These are phyloP conservation scores for Pharnaceum exiguum DNA, from an alignment of 148 eudicot genomes.

Conservation along the genomic window DNA sequence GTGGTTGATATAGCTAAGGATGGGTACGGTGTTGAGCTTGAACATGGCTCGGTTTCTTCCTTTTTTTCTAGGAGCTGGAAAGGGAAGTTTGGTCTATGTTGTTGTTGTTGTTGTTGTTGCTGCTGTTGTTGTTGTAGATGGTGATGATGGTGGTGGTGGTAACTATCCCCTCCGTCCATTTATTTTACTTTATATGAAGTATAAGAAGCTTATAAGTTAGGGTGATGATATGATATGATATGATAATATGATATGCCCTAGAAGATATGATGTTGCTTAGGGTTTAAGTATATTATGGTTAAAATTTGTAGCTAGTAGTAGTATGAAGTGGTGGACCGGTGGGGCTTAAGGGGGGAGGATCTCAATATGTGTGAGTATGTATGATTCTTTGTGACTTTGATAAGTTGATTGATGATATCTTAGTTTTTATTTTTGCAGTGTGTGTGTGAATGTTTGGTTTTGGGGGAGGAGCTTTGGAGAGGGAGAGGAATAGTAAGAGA, in stretches of 20 bases:
- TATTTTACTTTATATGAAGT: conserved; percentile 1
- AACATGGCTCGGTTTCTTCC: conserved; percentile 60
- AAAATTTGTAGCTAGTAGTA: too few relatives aligned
- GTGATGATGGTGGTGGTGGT: conserved; percentile 28
- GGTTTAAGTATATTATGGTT: conserved; percentile 8
- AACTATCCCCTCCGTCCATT: conserved; percentile 73
- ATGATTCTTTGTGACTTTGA: too few relatives aligned
- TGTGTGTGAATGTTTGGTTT: conserved; percentile 10
- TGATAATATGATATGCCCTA: too few relatives aligned
- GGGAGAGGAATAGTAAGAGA: conserved; percentile 28
- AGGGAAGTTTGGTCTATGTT: conserved; percentile 70
- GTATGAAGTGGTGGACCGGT: conserved; percentile 5
- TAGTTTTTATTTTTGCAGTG: conserved; percentile 19
- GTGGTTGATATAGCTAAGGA: conserved; percentile 51
- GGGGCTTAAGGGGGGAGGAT: too few relatives aligned
- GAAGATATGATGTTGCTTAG: not conserved
- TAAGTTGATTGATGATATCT: too few relatives aligned
- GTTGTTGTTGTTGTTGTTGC: conserved; percentile 37
- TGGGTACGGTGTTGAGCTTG: conserved; percentile 42
- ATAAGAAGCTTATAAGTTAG: not conserved
- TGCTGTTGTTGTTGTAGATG: conserved; percentile 38
- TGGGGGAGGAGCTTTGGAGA: not conserved
- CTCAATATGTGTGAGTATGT: not conserved
- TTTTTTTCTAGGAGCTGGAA: conserved; percentile 79
- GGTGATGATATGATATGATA: too few relatives aligned